Percentiles rank a stretch among this genome's conserved stretches.
These are phyloP conservation scores for Oxyria digyna DNA, from an alignment of 148 eudicot genomes.

Conservation along the genomic window DNA sequence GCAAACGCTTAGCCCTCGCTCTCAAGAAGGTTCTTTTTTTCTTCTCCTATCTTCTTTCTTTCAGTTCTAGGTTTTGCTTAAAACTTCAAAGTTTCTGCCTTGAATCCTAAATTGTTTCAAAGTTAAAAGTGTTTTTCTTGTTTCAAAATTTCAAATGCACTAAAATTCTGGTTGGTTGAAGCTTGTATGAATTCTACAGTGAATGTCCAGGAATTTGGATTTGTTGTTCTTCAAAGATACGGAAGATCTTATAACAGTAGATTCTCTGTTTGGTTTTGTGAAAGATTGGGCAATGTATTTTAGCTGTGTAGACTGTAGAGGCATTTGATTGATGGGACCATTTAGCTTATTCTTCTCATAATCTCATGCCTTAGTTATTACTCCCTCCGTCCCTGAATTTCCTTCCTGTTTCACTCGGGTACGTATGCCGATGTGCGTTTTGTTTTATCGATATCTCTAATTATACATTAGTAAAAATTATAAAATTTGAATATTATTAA, in stretches of 20 bases:
- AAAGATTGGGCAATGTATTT: not conserved
- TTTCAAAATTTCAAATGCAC: not conserved
- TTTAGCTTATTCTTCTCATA: not conserved
- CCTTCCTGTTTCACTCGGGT: too few relatives aligned
- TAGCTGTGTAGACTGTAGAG: not conserved
- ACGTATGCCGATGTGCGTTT: too few relatives aligned
- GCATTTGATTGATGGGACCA: not conserved
- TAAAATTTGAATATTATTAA: too few relatives aligned
- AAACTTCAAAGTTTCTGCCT: not conserved
- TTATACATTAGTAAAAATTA: too few relatives aligned
- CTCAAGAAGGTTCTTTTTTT: constrained; percentile 40
- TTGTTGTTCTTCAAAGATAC: not conserved
- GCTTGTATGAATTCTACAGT: not conserved
- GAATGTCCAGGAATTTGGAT: not conserved
- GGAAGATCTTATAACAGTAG: not conserved
- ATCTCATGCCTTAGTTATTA: not conserved
- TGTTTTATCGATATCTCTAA: too few relatives aligned
- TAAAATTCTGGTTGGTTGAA: not conserved
- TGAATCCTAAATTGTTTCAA: not conserved
- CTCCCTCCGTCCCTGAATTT: too few relatives aligned
- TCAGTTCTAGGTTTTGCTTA: not conserved
- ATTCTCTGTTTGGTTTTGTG: not conserved
- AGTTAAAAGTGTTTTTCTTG: not conserved
- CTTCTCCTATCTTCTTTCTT: not conserved
- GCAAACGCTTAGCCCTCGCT: constrained; percentile 50